Base-by-base conservation (phyloP, 208 protist species). In the Trypanosomatidae sp. region DNA sequence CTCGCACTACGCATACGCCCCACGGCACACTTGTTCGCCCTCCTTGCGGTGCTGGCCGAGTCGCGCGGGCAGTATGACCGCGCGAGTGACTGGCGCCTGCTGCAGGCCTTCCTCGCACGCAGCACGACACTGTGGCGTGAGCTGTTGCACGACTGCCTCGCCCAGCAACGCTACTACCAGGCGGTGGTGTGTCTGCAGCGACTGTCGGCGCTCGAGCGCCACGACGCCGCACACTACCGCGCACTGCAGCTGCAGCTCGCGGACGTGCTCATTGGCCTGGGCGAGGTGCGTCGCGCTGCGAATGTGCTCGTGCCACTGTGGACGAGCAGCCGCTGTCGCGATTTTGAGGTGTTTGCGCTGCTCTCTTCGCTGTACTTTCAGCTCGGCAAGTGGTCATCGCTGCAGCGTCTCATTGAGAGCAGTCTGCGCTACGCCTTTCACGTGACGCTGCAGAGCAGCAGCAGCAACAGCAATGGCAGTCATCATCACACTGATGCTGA, bases 291-390 rank as follows among this genome's bases (percentile, higher is more conserved):
- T 3, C 64, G 77, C 3, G 85, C 85, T 1, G 51, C 59, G 19
- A 71, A 68, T 21, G 71, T 89, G 11, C 51, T 90, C 4, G 57
- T 87, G 41, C 56, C 66, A 13, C 25, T 93, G 18, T 93, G 85
- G 80, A 77, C 83, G 35, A 64, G 63, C 51, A 90, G 80, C 39
- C 39, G 68, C 6, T 88, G 64, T 35, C 47, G 62, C 20, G 85
- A 93, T 42, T 93, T 90, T 62, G 85, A 89, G 43, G 85, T 90
- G 10, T 93, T 93, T 51, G 76, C 85, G 1, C 61, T 80, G 22
- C 59, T 93, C 13, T 67, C 85, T n/a, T 79, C 73, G 3, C 47
- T 93, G 20, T 93, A 85, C 54, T 93, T 93, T 47, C 85, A 93
- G 53, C 62, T 88, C 2, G 85, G 80, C 2, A 73, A 80, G 47